Evolutionary conservation across 2,329 filamentous ascomycete genomes (phyloP), one percentile per base, ranked within the genome.

Genomic region (Grosmannia huntii): DNA sequence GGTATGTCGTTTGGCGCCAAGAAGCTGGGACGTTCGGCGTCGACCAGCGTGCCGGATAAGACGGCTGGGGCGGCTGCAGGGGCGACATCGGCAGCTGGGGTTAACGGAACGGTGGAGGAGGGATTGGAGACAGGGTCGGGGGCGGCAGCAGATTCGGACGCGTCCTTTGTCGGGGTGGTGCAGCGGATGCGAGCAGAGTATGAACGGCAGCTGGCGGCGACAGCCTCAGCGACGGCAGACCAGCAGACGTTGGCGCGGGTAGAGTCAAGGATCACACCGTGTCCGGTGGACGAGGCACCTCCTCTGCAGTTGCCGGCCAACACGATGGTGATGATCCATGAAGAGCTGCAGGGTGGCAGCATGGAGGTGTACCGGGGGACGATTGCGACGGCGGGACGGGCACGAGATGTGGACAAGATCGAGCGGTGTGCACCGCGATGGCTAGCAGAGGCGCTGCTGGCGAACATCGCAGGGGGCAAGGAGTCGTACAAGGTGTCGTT

Each of bases 401-500:
- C 53, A 27, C 76, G 81, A 53, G 89, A 95, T 65, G 86, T 85
- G 23, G 89, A 95, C 69, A 73, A 86, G 23, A 86, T 99, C 56
- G 91, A 97, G 72, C 87, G 89, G 66, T 82, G 86, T 48, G 90
- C 87, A 6, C 92, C 94, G 1, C 86, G 88, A 76, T 99, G 94
- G 94, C 77, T 99, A 7, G 91, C 88, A 16, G 91, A 97, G 62
- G 81, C 96, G 41, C 76, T 99, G 16, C 75, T 99, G 53, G 68
- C 90, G 76, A 96, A 96, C 68, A 80, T 83, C 68, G 82, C 89
- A 10, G 89, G 90, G 0, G 73, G 79, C 60, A 97, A 97, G 74
- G 94, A 97, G n/a, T 85, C 91, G 1, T 83, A 92, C 64, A 99
- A 99, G 76, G 85, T 97, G n/a, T 91, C 89, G 4, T 99, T 99